Evolutionary conservation across 371 early-diverging fungal genomes (phyloP), one percentile per base, ranked within the genome.

Genomic region (Chytridium lagenaria): DNA sequence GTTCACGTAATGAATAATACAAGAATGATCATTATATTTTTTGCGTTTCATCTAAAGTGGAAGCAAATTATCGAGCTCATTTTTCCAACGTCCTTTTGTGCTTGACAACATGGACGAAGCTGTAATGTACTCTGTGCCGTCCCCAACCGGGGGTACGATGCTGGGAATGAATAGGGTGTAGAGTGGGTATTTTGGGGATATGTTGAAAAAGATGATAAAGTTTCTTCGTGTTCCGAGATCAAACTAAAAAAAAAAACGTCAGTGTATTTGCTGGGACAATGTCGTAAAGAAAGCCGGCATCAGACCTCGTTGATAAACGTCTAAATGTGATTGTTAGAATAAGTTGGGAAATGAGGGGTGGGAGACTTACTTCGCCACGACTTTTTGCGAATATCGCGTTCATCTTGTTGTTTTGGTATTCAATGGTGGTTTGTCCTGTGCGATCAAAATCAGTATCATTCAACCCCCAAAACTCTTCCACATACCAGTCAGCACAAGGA

Each of bases 181-280:
- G 7, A 30, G 22, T 16, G 28, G 70, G 30, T 38, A 65, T 33
- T 40, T 40, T 28, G 31, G 50, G 10, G 49, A 2, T 39, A 84
- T 72, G 71, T 80, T 78, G 64, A 84, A 82, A 61, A 82, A 82
- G 1, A 78, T 57, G 16, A 30, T 50, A 33, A 84, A 74, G 59
- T 84, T 84, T 26, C 80, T 74, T n/a, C 23, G 22, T 1, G 82
- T 78, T 12, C 84, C 84, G 50, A 81, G 73, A 67, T 84, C 84
- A 68, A 72, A 81, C 76, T 80, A 36, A 55, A 33, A 37, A 33
- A 10, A 26, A n/a, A 33, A 52, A 52, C n/a, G 34, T 36, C 36
- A 19, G 1, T 19, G 1, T n/a, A 37, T 15, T 23, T 7, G n/a
- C n/a, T n/a, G n/a, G n/a, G n/a, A n/a, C n/a, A n/a, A n/a, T n/a